Conservation (phyloP, 495 filamentous ascomycete genomes). For the Apodospora peruviana region DNA sequence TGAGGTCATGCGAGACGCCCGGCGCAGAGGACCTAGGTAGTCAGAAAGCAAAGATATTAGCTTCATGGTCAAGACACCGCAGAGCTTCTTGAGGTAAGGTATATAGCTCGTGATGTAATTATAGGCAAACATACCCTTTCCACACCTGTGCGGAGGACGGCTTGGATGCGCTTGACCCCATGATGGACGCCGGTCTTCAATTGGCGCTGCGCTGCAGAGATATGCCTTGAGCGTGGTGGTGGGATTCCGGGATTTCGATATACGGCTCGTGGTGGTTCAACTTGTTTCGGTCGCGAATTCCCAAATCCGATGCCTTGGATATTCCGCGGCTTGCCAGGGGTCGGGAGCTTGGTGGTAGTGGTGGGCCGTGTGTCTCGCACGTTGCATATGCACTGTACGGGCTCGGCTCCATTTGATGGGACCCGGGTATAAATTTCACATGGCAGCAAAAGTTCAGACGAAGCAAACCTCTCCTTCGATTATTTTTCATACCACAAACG, state of each 20-base stretch:
- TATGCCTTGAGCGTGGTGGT: neutral
- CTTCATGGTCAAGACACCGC: neutral
- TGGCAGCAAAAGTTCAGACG: too few species aligned
- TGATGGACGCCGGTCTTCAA: constrained; percentile 15
- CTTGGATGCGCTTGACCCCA: constrained; percentile 49
- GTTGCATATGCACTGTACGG: too few species aligned
- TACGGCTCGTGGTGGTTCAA: too few species aligned
- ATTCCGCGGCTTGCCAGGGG: too few species aligned
- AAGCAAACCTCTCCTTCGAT: too few species aligned
- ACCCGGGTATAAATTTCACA: too few species aligned
- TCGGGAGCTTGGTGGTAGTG: too few species aligned
- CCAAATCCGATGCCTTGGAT: too few species aligned
- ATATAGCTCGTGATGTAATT: neutral
- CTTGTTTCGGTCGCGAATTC: neutral
- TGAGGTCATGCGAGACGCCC: constrained; percentile 78
- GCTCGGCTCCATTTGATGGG: too few species aligned
- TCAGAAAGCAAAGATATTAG: neutral
- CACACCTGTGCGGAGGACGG: constrained; percentile 41
- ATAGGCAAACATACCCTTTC: constrained; percentile 36
- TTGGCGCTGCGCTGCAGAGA: neutral
- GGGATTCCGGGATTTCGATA: too few species aligned
- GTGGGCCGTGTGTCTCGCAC: too few species aligned
- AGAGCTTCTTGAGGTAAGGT: neutral
- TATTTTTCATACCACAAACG: too few species aligned
- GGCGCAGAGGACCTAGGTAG: constrained; percentile 67